These are phyloP conservation scores for Apiotrichum mycotoxinovorans DNA, from an alignment of 1,284 basidiomycete species.

Conservation along the genomic window DNA sequence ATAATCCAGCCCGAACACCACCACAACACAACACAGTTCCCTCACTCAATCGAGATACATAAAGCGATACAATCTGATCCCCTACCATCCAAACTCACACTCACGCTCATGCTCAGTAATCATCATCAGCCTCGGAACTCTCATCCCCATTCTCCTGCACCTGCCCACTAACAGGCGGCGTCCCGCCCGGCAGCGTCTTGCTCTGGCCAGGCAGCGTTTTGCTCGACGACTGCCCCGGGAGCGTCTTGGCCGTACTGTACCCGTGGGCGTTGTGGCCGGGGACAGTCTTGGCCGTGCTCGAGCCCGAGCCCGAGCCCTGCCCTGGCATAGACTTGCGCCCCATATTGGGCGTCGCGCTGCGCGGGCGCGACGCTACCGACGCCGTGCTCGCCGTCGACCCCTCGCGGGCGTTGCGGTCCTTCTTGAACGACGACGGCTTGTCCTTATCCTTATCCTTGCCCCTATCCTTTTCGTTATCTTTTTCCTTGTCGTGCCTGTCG, in stretches of 20 bases:
- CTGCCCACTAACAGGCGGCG: conserved; percentile 4
- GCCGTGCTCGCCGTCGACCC: neutral
- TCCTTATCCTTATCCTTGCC: neutral
- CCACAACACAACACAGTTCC: no score
- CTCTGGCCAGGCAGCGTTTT: conserved; percentile 5
- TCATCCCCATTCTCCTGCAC: conserved; percentile 9
- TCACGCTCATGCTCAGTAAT: no score
- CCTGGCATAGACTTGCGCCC: neutral
- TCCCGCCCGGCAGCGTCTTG: neutral
- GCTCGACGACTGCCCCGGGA: neutral
- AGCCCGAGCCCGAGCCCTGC: neutral
- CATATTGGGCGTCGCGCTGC: neutral
- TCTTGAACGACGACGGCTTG: neutral
- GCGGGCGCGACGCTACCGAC: neutral
- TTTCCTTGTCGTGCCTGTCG: neutral
- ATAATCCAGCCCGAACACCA: no score
- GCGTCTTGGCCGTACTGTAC: neutral
- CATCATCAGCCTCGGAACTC: conserved; percentile 18
- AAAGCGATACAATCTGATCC: no score
- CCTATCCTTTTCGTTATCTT: neutral
- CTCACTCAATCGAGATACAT: no score
- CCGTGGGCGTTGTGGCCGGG: neutral
- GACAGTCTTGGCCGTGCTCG: neutral
- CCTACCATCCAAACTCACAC: no score
- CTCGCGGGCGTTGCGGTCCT: neutral